Percentiles rank a stretch among this genome's conserved stretches.
Conservation (phyloP, 2,329 filamentous ascomycete species). For the Alternaria tenuissima region DNA sequence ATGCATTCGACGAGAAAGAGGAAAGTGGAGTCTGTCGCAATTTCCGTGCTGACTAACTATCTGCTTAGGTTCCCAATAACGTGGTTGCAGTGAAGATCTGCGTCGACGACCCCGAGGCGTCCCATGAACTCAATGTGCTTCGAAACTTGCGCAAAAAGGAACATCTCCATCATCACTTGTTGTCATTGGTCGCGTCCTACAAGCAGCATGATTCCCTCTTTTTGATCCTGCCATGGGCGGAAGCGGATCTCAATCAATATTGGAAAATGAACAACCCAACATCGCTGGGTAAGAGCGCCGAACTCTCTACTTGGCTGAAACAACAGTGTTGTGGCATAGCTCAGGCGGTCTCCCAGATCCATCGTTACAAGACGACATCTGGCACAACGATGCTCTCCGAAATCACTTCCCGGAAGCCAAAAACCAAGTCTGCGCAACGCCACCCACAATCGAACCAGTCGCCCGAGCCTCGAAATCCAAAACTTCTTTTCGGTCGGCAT, state of each 20-base stretch:
- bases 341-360: constrained; percentile 5
- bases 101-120: neutral
- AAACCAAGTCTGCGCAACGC: neutral
- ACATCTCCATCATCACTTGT: neutral
- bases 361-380: neutral
- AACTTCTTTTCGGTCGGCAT: constrained; percentile 4
- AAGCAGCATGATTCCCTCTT: constrained; percentile 1
- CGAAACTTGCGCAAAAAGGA: neutral
- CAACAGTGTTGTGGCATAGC: constrained; percentile 10
- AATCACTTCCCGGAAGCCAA: neutral
- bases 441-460: too few relatives aligned
- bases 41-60: neutral
- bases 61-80: neutral
- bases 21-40: neutral
- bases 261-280: neutral
- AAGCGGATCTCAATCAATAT: constrained; percentile 12
- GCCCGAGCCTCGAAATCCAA: neutral
- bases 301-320: constrained; percentile 6
- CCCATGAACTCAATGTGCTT: neutral
- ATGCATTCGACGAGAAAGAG: neutral
- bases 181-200: neutral
- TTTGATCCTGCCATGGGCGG: constrained; percentile 13
- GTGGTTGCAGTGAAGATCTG: neutral
- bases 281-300: neutral
- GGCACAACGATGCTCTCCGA: neutral